phyloP scores from a whole-genome alignment of 257 asterid genomes.

The Fraxinus quadrangulata region DNA sequence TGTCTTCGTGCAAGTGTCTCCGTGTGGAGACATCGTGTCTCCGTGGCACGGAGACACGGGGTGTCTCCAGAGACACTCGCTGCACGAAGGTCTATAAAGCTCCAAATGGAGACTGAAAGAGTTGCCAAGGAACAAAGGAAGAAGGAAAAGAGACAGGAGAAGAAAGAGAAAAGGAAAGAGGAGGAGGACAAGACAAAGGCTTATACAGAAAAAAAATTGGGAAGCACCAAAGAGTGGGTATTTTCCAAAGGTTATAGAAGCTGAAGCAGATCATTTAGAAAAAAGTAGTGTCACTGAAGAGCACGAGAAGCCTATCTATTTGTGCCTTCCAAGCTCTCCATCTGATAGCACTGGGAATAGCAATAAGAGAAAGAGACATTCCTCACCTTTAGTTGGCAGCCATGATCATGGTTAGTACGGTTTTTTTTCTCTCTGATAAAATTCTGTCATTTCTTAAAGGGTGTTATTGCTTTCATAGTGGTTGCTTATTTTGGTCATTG shows the following conservation, averaged over 20 bases:
- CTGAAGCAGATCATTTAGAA: slow-evolving; percentile 61
- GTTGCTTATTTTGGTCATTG: neutral
- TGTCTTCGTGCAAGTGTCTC: no score
- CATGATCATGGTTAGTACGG: slow-evolving; percentile 42
- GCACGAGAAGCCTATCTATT: slow-evolving; percentile 41
- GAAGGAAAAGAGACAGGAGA: slow-evolving; percentile 30
- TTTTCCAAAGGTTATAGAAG: slow-evolving; percentile 21
- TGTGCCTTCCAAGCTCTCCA: slow-evolving; percentile 54
- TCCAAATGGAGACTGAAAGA: neutral
- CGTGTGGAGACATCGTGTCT: no score
- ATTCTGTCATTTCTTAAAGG: neutral
- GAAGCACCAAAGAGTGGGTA: slow-evolving; percentile 14
- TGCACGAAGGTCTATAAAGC: slow-evolving; percentile 50
- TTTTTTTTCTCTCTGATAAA: neutral
- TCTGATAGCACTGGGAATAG: slow-evolving; percentile 77
- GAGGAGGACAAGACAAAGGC: neutral
- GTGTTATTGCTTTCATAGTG: neutral
- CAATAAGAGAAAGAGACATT: slow-evolving; percentile 59
- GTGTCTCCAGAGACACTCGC: no score
- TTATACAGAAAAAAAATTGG: neutral
- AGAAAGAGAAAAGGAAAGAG: slow-evolving; percentile 27
- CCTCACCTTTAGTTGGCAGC: slow-evolving; percentile 36
- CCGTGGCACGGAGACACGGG: no score
- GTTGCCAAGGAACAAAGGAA: neutral
- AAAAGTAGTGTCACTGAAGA: slow-evolving; percentile 70